These are phyloP conservation scores for Ophiocordyceps camponoti-saundersi DNA, from an alignment of 2,329 filamentous ascomycete genomes.

Conservation along the genomic window DNA sequence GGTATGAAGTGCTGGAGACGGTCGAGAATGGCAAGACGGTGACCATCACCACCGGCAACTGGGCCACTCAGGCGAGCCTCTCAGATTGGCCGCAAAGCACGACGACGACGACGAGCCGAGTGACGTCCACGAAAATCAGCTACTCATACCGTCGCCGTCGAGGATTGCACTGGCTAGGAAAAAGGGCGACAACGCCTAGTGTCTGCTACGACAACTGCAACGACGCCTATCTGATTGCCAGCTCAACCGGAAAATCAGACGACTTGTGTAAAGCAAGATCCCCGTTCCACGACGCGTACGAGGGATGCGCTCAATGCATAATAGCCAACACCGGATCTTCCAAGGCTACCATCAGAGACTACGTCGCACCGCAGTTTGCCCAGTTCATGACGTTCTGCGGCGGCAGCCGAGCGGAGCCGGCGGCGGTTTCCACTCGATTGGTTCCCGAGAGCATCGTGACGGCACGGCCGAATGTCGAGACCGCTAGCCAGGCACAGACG, in stretches of 20 bases:
- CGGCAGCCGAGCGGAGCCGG: slow-evolving; percentile 4
- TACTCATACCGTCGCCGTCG: slow-evolving; percentile 2
- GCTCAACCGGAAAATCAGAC: slow-evolving; percentile 26
- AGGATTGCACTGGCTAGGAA: slow-evolving; percentile 12
- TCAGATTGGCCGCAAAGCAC: slow-evolving; percentile 12
- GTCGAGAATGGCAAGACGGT: slow-evolving; percentile 18
- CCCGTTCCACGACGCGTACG: slow-evolving; percentile 19
- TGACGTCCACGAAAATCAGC: not conserved
- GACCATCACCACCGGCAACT: slow-evolving; percentile 37
- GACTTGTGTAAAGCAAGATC: slow-evolving; percentile 26
- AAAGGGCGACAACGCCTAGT: slow-evolving; percentile 25
- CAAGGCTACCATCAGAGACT: slow-evolving; percentile 13
- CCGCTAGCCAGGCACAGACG: slow-evolving; percentile 9
- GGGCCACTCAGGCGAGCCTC: slow-evolving; percentile 31
- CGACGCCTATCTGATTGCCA: slow-evolving; percentile 26
- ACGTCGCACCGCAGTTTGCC: slow-evolving; percentile 19
- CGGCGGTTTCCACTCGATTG: slow-evolving; percentile 2
- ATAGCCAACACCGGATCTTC: slow-evolving; percentile 5
- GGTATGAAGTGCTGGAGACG: slow-evolving; percentile 20
- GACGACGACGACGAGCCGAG: not conserved
- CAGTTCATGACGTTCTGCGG: slow-evolving; percentile 25
- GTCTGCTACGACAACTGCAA: slow-evolving; percentile 38
- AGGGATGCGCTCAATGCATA: slow-evolving; percentile 26
- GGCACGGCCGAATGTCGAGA: slow-evolving; percentile 7
- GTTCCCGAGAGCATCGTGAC: slow-evolving; percentile 10